phyloP scores from a whole-genome alignment of 352 stramenopile species.

The Halophytophthora batemanensis region DNA sequence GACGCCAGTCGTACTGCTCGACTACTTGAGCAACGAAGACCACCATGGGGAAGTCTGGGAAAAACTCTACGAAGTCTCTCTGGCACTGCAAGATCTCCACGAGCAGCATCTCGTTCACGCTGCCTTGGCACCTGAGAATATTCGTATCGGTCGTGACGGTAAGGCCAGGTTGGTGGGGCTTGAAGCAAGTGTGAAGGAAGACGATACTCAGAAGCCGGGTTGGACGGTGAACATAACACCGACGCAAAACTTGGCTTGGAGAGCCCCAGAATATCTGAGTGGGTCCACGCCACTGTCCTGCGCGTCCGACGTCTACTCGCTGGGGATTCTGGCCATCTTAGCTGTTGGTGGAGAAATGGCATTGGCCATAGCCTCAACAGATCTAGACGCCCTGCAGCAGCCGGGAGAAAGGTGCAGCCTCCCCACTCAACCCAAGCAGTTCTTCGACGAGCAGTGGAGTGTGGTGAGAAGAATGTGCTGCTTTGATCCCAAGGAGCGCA shows the following conservation, averaged over 20 bases:
- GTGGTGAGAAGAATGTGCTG: slow-evolving; percentile 4
- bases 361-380: not conserved
- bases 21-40: too few relatives aligned
- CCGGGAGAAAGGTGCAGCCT: not conserved
- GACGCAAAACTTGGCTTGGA: slow-evolving; percentile 3
- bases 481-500: not conserved
- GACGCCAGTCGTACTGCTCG: too few relatives aligned
- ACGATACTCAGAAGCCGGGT: too few relatives aligned
- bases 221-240: not conserved
- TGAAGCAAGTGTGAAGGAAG: not conserved
- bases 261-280: slow-evolving; percentile 4
- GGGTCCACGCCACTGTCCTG: not conserved
- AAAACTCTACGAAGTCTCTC: slow-evolving; percentile 1
- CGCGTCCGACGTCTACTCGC: slow-evolving; percentile 5
- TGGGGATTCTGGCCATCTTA: slow-evolving; percentile 6
- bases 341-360: not conserved
- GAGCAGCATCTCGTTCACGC: slow-evolving; percentile 1
- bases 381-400: not conserved
- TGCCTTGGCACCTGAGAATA: not conserved
- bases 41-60: not conserved
- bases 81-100: slow-evolving; percentile 3
- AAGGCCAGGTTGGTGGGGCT: not conserved
- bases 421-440: not conserved
- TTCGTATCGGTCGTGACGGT: slow-evolving; percentile 6
- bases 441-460: not conserved